phyloP scores from a whole-genome alignment of 306 rosid genomes.

The Vigna reflexopilosa region DNA sequence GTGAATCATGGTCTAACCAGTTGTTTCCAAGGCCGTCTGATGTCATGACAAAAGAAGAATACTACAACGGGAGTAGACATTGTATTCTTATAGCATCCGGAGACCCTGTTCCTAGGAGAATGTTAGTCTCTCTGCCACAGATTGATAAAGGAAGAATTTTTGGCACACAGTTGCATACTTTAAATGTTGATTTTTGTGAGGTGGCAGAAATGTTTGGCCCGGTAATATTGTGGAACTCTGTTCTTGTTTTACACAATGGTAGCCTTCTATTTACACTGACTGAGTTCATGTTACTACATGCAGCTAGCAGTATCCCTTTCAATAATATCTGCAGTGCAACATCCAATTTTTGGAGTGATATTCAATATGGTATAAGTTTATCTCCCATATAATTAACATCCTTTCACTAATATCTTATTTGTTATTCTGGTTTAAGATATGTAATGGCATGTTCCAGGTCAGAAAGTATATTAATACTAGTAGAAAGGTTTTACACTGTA shows the following conservation, averaged over 20 bases:
- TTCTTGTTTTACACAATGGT: neutral
- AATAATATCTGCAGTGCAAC: constrained; percentile 29
- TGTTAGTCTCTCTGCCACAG: constrained; percentile 23
- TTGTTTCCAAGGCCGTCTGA: constrained; percentile 33
- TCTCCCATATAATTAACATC: neutral
- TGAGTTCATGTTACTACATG: constrained; percentile 3
- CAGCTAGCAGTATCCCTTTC: constrained; percentile 43
- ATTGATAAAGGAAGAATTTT: neutral
- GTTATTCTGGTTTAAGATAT: neutral
- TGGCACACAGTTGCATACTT: neutral
- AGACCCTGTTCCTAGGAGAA: constrained; percentile 17
- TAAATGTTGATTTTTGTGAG: neutral
- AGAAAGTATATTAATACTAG: too few species aligned
- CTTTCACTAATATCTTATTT: neutral
- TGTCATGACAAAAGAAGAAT: constrained; percentile 5
- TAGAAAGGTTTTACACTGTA: neutral
- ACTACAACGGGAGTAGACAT: constrained; percentile 29
- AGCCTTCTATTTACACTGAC: neutral
- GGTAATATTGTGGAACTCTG: neutral
- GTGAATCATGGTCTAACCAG: constrained; percentile 17
- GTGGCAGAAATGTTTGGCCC: constrained; percentile 21
- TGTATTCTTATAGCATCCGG: constrained; percentile 35
- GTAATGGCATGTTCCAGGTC: neutral
- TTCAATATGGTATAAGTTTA: constrained; percentile 39
- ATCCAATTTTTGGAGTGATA: constrained; percentile 31